These are phyloP conservation scores for Annulohypoxylon bovei DNA, from an alignment of 495 filamentous ascomycete species.

Conservation along the genomic window DNA sequence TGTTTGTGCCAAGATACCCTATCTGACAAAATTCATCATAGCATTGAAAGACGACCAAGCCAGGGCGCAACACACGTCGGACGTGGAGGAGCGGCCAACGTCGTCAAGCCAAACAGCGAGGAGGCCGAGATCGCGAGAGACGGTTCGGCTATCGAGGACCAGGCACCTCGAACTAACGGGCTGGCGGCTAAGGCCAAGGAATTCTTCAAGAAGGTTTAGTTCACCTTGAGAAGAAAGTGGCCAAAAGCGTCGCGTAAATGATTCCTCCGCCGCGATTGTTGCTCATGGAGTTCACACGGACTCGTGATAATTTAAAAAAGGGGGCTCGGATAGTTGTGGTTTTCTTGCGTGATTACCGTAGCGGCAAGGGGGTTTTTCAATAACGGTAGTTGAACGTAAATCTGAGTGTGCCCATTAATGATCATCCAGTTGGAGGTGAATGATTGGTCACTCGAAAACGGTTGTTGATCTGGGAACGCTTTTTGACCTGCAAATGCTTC, in stretches of 20 bases:
- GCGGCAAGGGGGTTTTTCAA: no score
- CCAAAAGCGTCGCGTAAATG: neutral
- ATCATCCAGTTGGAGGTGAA: no score
- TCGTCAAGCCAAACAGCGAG: slow-evolving; percentile 50
- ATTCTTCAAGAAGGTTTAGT: slow-evolving; percentile 61
- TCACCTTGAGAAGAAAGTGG: slow-evolving; percentile 14
- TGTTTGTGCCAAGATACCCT: neutral
- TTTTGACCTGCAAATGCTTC: no score
- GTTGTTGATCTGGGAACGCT: no score
- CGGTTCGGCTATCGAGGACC: slow-evolving; percentile 34
- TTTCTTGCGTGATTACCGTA: neutral
- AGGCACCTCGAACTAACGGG: slow-evolving; percentile 44
- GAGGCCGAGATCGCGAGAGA: slow-evolving; percentile 51
- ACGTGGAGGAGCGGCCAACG: slow-evolving; percentile 67
- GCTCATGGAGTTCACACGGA: neutral
- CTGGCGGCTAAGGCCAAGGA: slow-evolving; percentile 66
- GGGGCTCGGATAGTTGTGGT: neutral
- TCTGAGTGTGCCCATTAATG: no score
- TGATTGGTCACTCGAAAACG: no score
- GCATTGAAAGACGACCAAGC: slow-evolving; percentile 52
- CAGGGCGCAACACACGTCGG: slow-evolving; percentile 57
- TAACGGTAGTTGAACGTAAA: no score
- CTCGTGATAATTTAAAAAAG: neutral
- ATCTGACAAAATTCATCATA: slow-evolving; percentile 31
- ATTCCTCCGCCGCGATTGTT: neutral